phyloP scores from a whole-genome alignment of 2,329 filamentous ascomycete species.

The Didymellaceae sp. region DNA sequence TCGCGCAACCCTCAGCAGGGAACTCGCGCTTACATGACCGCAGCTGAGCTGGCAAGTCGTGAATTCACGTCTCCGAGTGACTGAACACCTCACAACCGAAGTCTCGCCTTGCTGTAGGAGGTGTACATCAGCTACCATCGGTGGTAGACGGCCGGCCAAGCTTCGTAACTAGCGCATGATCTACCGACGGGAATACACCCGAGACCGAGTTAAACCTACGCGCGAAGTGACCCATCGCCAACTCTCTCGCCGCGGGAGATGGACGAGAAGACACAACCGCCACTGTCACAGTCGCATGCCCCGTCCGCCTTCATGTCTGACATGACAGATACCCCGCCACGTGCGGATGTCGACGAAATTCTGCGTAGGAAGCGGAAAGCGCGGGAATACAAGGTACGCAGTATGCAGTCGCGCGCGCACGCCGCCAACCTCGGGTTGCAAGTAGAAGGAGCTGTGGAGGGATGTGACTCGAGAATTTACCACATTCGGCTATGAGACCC shows the following conservation, averaged over 20 bases:
- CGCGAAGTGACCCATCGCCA: slow-evolving; percentile 22
- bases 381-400: slow-evolving; percentile 57
- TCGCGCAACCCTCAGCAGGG: background rate
- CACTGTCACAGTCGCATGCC: slow-evolving; percentile 34
- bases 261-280: slow-evolving; percentile 33
- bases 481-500: slow-evolving; percentile 25
- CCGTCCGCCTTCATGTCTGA: slow-evolving; percentile 35
- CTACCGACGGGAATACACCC: slow-evolving; percentile 14
- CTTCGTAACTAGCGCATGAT: slow-evolving; percentile 18
- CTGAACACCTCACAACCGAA: background rate
- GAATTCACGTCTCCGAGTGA: background rate
- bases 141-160: too few relatives aligned
- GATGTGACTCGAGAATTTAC: slow-evolving; percentile 16
- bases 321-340: slow-evolving; percentile 48
- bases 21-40: background rate
- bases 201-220: slow-evolving; percentile 6
- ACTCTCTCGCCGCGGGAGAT: slow-evolving; percentile 27
- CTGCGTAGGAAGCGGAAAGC: slow-evolving; percentile 58
- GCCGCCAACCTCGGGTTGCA: background rate
- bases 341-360: slow-evolving; percentile 58
- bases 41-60: background rate
- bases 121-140: background rate
- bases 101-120: background rate
- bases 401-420: slow-evolving; percentile 30
- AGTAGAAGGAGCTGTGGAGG: background rate